phyloP scores from a whole-genome alignment of 495 filamentous ascomycete genomes.

The Podospora bellae-mahoneyi region DNA sequence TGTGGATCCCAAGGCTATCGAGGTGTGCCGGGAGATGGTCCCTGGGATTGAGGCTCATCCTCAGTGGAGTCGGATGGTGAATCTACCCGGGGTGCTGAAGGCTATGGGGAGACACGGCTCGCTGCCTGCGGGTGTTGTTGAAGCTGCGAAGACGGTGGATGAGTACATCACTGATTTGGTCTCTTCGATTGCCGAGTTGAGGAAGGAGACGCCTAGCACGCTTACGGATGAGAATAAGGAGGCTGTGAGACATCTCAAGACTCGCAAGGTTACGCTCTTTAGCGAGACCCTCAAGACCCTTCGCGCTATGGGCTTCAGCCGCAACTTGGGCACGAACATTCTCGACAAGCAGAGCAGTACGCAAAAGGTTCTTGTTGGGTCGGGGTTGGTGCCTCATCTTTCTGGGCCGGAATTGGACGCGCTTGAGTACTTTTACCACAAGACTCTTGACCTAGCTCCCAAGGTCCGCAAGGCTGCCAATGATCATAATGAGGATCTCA shows the following conservation, averaged over 20 bases:
- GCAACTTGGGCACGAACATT: slow-evolving; percentile 65
- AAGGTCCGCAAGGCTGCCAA: slow-evolving; percentile 59
- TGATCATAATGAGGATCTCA: slow-evolving; percentile 81
- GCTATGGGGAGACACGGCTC: slow-evolving; percentile 48
- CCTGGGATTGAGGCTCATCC: slow-evolving; percentile 54
- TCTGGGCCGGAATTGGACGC: slow-evolving; percentile 30
- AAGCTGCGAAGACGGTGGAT: slow-evolving; percentile 60
- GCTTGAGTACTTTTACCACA: slow-evolving; percentile 73
- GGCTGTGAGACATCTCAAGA: slow-evolving; percentile 78
- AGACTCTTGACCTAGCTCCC: slow-evolving; percentile 66
- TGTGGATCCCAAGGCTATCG: slow-evolving; percentile 31
- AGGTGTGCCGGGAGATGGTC: slow-evolving; percentile 51
- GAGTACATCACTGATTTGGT: slow-evolving; percentile 64
- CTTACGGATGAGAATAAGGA: slow-evolving; percentile 81
- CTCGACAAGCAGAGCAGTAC: slow-evolving; percentile 69
- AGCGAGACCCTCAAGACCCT: slow-evolving; percentile 78
- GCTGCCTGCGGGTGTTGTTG: slow-evolving; percentile 48
- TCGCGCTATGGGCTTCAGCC: slow-evolving; percentile 82
- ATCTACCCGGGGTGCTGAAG: slow-evolving; percentile 59
- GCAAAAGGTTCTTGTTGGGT: slow-evolving; percentile 56
- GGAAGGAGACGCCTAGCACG: slow-evolving; percentile 71
- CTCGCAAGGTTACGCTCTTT: slow-evolving; percentile 84
- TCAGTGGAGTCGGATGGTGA: slow-evolving; percentile 63
- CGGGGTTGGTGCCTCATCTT: slow-evolving; percentile 26
- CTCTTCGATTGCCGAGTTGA: slow-evolving; percentile 64